Percentiles rank a stretch among this genome's conserved stretches.
These are phyloP conservation scores for Lactifluus piperatus DNA, from an alignment of 768 basidiomycete species.

Conservation along the genomic window DNA sequence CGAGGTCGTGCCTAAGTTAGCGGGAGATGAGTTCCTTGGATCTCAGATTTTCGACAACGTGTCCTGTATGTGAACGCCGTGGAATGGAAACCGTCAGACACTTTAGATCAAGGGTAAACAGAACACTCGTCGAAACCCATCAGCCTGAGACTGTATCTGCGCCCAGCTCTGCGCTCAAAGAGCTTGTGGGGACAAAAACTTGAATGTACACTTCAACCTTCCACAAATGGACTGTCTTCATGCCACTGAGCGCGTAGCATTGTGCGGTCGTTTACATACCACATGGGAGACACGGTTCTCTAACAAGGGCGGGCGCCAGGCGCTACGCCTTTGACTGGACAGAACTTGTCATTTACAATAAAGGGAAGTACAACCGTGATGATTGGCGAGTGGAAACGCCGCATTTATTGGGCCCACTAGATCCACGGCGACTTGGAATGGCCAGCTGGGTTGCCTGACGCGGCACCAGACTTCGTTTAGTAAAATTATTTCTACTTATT, in stretches of 20 bases:
- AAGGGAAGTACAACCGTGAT: neutral
- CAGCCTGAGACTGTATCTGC: neutral
- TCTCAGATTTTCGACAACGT: neutral
- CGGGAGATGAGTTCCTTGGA: neutral
- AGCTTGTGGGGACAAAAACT: neutral
- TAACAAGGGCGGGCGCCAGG: neutral
- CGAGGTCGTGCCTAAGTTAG: too few relatives aligned
- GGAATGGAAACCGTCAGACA: slow-evolving; percentile 3
- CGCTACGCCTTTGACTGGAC: too few relatives aligned
- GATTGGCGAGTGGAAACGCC: neutral
- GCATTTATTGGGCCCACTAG: neutral
- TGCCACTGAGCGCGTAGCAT: neutral
- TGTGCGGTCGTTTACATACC: too few relatives aligned
- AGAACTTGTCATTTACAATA: neutral
- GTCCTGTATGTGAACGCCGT: neutral
- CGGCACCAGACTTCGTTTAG: neutral
- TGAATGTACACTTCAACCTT: neutral
- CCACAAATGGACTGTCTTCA: neutral
- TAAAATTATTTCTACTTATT: neutral
- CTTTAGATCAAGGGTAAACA: neutral
- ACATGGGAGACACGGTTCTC: too few relatives aligned
- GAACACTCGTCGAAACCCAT: neutral
- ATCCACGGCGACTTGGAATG: neutral
- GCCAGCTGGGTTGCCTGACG: neutral
- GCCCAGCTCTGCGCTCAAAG: neutral